phyloP scores from a whole-genome alignment of 2,329 filamentous ascomycete species.

The Biscogniauxia marginata region DNA sequence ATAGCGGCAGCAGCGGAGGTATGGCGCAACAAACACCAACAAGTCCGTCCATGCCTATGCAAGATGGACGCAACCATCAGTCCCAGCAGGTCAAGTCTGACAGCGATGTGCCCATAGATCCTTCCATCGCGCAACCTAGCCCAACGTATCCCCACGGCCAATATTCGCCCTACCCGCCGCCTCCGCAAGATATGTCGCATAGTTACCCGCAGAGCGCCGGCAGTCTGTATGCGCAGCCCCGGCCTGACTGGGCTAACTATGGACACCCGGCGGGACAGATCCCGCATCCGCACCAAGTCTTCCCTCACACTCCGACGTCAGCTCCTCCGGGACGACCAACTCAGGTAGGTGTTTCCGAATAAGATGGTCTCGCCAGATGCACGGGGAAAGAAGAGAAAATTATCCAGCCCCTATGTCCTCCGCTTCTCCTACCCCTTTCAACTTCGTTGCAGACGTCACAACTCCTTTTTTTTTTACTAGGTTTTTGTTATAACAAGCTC shows the following conservation, averaged over 20 bases:
- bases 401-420: too few relatives aligned
- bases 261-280: constrained; percentile 50
- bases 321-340: constrained; percentile 55
- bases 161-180: constrained; percentile 84
- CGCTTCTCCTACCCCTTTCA: neutral
- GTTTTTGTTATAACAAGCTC: too few relatives aligned
- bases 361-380: neutral
- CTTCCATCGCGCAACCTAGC: constrained; percentile 90
- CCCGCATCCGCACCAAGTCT: constrained; percentile 53
- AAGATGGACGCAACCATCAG: constrained; percentile 78
- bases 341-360: constrained; percentile 52
- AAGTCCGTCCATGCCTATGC: constrained; percentile 92
- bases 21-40: constrained; percentile 98
- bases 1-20: constrained; percentile 73
- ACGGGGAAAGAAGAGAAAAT: too few relatives aligned
- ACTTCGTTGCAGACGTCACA: neutral
- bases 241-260: constrained; percentile 75
- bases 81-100: constrained; percentile 84
- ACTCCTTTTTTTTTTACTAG: too few relatives aligned
- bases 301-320: constrained; percentile 55
- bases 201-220: constrained; percentile 64
- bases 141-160: constrained; percentile 81
- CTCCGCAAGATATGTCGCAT: constrained; percentile 83
- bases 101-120: constrained; percentile 98
- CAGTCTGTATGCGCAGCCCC: constrained; percentile 65